Percentiles rank a stretch among this genome's conserved stretches.
Conservation (phyloP, 2,329 filamentous ascomycete species). For the Erysiphe neolycopersici region DNA sequence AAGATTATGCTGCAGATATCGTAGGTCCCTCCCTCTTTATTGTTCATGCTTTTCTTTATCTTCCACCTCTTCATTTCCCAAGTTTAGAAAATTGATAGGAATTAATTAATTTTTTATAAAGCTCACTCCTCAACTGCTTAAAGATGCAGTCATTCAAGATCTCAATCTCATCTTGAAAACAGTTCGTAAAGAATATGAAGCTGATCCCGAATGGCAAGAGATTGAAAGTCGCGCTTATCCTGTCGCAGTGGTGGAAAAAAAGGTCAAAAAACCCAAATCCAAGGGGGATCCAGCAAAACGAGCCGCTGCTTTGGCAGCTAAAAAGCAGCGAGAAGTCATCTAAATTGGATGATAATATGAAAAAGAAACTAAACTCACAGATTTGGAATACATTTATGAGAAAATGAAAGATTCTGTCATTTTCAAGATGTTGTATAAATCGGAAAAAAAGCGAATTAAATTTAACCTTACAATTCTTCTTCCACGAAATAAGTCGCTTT, state of each 20-base stretch:
- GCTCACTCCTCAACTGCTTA: conserved; percentile 67
- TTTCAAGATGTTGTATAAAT: no score
- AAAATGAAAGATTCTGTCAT: no score
- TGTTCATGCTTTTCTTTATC: background rate
- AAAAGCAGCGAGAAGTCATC: conserved; percentile 1
- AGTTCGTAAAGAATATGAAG: conserved; percentile 47
- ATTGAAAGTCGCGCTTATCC: conserved; percentile 63
- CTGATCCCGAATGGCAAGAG: conserved; percentile 53
- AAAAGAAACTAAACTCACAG: no score
- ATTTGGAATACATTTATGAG: no score
- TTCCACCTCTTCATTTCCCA: background rate
- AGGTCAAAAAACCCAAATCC: conserved; percentile 34
- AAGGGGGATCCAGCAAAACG: conserved; percentile 12
- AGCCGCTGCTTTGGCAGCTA: conserved; percentile 10
- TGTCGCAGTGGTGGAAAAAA: conserved; percentile 30
- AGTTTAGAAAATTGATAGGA: background rate
- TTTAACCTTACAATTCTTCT: no score
- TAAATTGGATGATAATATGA: no score
- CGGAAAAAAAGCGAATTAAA: no score
- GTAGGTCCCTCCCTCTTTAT: conserved; percentile 17
- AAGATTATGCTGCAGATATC: conserved; percentile 56
- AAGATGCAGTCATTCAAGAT: conserved; percentile 53
- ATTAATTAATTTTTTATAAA: conserved; percentile 9
- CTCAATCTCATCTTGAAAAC: conserved; percentile 50
- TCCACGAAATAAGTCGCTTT: no score